These are phyloP conservation scores for Ceratocystis eucalypticola DNA, from an alignment of 2,329 filamentous ascomycete genomes.

Conservation along the genomic window DNA sequence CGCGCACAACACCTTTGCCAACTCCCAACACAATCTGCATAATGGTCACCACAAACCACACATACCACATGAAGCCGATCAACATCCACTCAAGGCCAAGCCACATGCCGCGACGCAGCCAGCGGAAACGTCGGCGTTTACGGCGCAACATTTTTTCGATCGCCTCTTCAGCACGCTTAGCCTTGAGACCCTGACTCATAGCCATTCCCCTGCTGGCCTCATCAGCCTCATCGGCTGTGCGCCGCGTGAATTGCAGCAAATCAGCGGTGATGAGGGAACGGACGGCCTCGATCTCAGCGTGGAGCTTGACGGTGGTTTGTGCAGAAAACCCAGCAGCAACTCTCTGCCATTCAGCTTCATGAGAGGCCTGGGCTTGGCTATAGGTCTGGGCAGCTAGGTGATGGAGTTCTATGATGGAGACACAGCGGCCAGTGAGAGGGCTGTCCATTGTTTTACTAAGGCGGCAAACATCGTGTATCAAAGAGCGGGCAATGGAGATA, in stretches of 20 bases:
- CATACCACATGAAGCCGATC: conserved; percentile 83
- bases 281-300: conserved; percentile 34
- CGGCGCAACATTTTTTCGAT: conserved; percentile 64
- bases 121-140: conserved; percentile 53
- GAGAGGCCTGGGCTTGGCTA: conserved; percentile 34
- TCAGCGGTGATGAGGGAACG: conserved; percentile 38
- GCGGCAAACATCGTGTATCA: conserved; percentile 34
- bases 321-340: conserved; percentile 46
- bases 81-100: conserved; percentile 76
- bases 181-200: conserved; percentile 60
- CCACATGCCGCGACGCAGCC: conserved; percentile 64
- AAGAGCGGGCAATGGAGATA: conserved; percentile 19
- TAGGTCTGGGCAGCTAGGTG: conserved; percentile 41
- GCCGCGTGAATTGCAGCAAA: conserved; percentile 47
- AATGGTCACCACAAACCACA: conserved; percentile 79
- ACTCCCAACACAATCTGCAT: conserved; percentile 51
- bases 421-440: conserved; percentile 25
- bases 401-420: conserved; percentile 35
- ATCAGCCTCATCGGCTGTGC: conserved; percentile 65
- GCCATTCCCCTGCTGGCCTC: conserved; percentile 63
- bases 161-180: conserved; percentile 67
- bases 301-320: conserved; percentile 42
- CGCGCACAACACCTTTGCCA: conserved; percentile 43
- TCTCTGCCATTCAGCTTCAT: conserved; percentile 42
- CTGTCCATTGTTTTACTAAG: conserved; percentile 27